Percentiles rank a stretch among this genome's conserved stretches.
Evolutionary conservation across 1,139 yeast genomes (phyloP).

Genomic region (Scheffersomyces cryptocercus): DNA sequence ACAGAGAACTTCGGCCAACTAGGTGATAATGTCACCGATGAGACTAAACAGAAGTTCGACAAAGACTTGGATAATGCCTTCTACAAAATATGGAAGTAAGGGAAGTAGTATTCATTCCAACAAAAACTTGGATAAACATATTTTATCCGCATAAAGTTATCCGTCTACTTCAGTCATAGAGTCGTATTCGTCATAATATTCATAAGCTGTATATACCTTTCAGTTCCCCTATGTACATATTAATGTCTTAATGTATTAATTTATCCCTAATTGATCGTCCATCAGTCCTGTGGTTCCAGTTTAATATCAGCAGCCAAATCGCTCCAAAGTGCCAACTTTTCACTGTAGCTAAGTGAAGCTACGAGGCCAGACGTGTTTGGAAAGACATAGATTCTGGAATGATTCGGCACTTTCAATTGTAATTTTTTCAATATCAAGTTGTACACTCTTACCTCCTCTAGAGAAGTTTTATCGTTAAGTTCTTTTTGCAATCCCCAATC

Average conservation of each 20-base stretch:
- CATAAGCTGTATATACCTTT: too few relatives aligned
- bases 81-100: conserved; percentile 36
- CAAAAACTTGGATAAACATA: background rate
- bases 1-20: conserved; percentile 41
- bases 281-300: background rate
- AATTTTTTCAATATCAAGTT: conserved; percentile 18
- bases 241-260: conserved; percentile 3
- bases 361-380: conserved; percentile 83
- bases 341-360: conserved; percentile 45
- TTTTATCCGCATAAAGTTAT: background rate
- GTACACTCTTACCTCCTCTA: conserved; percentile 12
- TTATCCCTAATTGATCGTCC: background rate
- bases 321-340: conserved; percentile 54
- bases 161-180: background rate
- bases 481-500: conserved; percentile 55
- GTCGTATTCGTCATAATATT: too few relatives aligned
- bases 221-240: background rate
- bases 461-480: background rate
- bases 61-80: conserved; percentile 36
- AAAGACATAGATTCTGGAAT: conserved; percentile 49
- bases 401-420: conserved; percentile 13
- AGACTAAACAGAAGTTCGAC: conserved; percentile 25
- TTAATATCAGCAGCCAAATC: conserved; percentile 23
- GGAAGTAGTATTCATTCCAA: background rate
- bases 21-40: conserved; percentile 36